Evolutionary conservation across 2,329 filamentous ascomycete species (phyloP), one percentile per base, ranked within the genome.

Genomic region (Juglanconis oblonga): DNA sequence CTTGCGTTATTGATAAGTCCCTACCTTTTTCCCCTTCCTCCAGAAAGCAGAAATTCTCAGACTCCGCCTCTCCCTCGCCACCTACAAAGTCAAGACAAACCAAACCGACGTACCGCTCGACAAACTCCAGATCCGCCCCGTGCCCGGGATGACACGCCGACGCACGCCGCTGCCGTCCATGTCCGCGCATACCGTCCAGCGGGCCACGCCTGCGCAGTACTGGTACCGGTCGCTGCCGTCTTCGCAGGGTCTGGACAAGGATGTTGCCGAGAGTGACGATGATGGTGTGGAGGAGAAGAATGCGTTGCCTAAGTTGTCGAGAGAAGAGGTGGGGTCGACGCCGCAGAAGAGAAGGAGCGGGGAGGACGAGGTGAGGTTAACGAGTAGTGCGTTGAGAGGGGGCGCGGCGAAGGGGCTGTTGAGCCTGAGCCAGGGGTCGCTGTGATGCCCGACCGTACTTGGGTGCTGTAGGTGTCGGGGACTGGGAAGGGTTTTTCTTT

Each of bases 31-130:
- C 14, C 13, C 29, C 13, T 17, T 10, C 9, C 24, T 10, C 56
- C 71, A 89, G 81, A 82, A 84, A 73, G 87, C 86, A 24, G 83
- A 89, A 68, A 83, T 86, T 52, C 77, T 92, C 49, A 82, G 82
- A 55, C 80, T 91, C 9, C 83, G 89, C n/a, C 82, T 93, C 14
- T 80, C 83, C 33, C 81, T 92, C 24, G 90, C 88, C 13, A 83
- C 83, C 68, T 92, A 92, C 78, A 92, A 92, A 74, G 79, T 93
- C 65, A 82, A 81, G 59, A 92, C 89, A 2, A 86, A 89, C 62
- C 90, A 93, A 73, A 82, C 86, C 57, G 76, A 83, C 59, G 79
- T 90, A 33, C 87, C 88, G 1, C 80, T 91, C 62, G 79, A 86
- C 58, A 74, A 83, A 50, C 77, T 92, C 24, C 77, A 86, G 67